Conservation (phyloP, 75 land plant species). For the Pinus tabuliformis region DNA sequence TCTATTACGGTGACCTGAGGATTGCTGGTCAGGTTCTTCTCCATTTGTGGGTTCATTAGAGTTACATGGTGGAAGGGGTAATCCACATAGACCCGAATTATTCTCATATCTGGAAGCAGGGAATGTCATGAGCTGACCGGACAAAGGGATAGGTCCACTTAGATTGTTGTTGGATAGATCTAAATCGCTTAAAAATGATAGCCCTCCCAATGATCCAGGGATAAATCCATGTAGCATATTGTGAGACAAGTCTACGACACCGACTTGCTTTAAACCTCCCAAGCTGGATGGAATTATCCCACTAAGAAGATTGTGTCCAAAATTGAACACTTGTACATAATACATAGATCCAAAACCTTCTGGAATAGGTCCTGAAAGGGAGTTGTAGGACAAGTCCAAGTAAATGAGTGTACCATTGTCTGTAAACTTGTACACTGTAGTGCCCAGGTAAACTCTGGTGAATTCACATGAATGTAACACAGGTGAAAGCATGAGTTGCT, state of each 20-base stretch:
- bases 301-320: constrained; percentile 68
- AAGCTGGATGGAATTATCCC: constrained; percentile 60
- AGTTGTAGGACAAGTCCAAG: constrained; percentile 67
- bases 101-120: constrained; percentile 45
- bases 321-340: constrained; percentile 55
- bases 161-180: constrained; percentile 81
- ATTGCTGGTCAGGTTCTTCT: constrained; percentile 1
- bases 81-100: constrained; percentile 63
- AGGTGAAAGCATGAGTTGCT: constrained; percentile 38
- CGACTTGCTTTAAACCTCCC: constrained; percentile 41
- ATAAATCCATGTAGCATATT: constrained; percentile 51
- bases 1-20: neutral
- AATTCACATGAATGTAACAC: constrained; percentile 56
- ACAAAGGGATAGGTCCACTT: constrained; percentile 71
- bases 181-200: constrained; percentile 48
- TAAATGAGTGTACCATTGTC: constrained; percentile 57
- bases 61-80: constrained; percentile 48
- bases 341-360: constrained; percentile 45
- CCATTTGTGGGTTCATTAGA: neutral
- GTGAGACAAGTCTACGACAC: constrained; percentile 59
- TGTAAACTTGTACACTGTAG: constrained; percentile 40
- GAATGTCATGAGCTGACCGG: constrained; percentile 62
- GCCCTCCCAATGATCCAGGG: constrained; percentile 46
- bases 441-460: constrained; percentile 54
- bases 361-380: constrained; percentile 52